phyloP scores from a whole-genome alignment of 2,329 filamentous ascomycete species.

The Nannizziopsis barbatae region DNA sequence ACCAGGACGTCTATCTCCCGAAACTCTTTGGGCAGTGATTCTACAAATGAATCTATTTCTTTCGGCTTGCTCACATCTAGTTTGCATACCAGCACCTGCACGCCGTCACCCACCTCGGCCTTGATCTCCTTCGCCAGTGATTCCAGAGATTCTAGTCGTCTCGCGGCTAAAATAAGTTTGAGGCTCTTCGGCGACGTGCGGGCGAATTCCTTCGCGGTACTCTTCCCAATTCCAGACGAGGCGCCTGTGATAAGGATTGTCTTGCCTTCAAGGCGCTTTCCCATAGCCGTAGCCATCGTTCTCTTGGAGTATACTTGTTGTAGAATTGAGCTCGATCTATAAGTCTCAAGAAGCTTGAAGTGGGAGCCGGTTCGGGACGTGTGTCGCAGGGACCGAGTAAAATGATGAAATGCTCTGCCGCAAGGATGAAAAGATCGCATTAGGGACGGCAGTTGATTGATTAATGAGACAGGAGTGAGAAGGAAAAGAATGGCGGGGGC shows the following conservation, averaged over 20 bases:
- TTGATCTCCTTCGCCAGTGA: constrained; percentile 66
- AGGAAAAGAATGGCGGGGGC: background rate
- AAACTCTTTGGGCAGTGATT: constrained; percentile 66
- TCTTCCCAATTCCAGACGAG: constrained; percentile 75
- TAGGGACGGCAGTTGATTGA: background rate
- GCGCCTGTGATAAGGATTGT: constrained; percentile 87
- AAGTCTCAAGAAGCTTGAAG: background rate
- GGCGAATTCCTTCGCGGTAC: constrained; percentile 77
- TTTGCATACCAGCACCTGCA: constrained; percentile 71
- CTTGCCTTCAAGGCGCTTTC: constrained; percentile 81
- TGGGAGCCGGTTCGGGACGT: background rate
- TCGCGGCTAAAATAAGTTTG: constrained; percentile 78
- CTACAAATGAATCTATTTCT: constrained; percentile 62
- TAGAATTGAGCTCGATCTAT: constrained; percentile 1
- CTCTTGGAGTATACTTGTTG: constrained; percentile 24
- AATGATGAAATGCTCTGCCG: constrained; percentile 5
- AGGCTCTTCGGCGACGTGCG: constrained; percentile 68
- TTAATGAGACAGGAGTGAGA: background rate
- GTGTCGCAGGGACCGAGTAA: background rate
- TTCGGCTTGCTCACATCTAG: constrained; percentile 75
- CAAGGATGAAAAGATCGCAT: constrained; percentile 12
- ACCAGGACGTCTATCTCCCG: constrained; percentile 77
- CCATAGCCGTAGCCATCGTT: constrained; percentile 57
- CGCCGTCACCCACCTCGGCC: constrained; percentile 63
- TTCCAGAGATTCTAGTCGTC: constrained; percentile 66